A percentile compares a stretch with the other conserved stretches of the same genome.
Evolutionary conservation across 2,329 filamentous ascomycete genomes (phyloP).

Genomic region (Bimuria novae-zelandiae): DNA sequence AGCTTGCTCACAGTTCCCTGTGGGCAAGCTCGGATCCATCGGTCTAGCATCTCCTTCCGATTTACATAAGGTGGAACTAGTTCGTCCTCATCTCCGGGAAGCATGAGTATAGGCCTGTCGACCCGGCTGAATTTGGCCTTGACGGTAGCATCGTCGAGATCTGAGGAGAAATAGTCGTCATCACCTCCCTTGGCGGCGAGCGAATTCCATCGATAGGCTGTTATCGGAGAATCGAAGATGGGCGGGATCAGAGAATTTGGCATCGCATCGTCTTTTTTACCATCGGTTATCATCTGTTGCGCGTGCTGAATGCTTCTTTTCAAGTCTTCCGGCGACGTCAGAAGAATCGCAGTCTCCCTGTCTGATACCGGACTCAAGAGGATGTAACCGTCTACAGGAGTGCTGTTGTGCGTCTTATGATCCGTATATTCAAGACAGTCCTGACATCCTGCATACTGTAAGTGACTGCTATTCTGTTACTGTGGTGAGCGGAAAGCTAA

Average conservation of each 20-base stretch:
- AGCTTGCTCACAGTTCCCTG: conserved; percentile 9
- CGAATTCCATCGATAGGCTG: conserved; percentile 25
- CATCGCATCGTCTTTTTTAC: conserved; percentile 13
- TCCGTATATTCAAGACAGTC: conserved; percentile 18
- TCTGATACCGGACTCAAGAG: conserved; percentile 24
- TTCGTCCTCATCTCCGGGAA: conserved; percentile 21
- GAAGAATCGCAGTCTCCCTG: conserved; percentile 16
- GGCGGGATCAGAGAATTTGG: conserved; percentile 11
- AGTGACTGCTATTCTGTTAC: background rate
- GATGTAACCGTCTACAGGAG: conserved; percentile 18
- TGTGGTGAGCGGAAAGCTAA: background rate
- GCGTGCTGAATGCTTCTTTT: conserved; percentile 10
- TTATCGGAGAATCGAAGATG: conserved; percentile 19
- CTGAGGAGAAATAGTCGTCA: conserved; percentile 26
- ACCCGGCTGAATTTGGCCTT: conserved; percentile 10
- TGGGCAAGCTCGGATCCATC: background rate
- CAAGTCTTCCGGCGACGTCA: conserved; percentile 18
- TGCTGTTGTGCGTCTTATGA: background rate
- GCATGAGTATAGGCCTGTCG: conserved; percentile 14
- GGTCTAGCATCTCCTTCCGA: conserved; percentile 8
- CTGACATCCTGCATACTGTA: conserved; percentile 14
- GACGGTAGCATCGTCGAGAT: conserved; percentile 11
- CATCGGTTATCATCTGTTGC: conserved; percentile 11
- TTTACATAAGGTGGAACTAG: conserved; percentile 19
- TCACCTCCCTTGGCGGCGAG: conserved; percentile 19